Conservation (phyloP, 2,329 filamentous ascomycete genomes). For the Ophiostoma quercus region DNA sequence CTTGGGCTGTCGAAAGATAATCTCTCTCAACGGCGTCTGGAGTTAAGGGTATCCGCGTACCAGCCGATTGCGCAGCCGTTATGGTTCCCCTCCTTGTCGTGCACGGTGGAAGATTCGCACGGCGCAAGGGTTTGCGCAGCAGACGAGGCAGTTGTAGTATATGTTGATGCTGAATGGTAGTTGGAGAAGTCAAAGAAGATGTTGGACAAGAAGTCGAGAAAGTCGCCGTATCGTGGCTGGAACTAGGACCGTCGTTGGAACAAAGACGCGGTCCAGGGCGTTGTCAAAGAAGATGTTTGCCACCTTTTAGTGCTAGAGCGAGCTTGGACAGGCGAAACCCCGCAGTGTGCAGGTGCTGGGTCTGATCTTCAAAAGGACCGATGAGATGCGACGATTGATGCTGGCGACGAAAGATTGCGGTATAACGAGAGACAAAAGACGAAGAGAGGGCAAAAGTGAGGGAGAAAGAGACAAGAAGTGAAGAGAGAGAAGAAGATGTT, state of each 20-base stretch:
- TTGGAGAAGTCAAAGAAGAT: neutral
- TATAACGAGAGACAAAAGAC: neutral
- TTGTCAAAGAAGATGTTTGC: slow-evolving; percentile 2
- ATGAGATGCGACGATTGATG: neutral
- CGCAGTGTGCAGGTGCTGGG: neutral
- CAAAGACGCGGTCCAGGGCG: neutral
- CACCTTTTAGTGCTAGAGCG: neutral
- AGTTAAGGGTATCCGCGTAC: neutral
- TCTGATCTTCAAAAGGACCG: neutral
- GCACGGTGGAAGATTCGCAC: neutral
- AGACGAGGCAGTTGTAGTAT: neutral
- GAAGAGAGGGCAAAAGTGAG: neutral
- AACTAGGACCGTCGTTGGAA: neutral
- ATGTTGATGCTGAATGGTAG: neutral
- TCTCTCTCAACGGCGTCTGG: neutral
- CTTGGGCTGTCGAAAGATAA: neutral
- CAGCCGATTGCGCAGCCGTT: neutral
- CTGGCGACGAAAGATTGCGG: neutral
- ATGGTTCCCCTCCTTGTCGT: neutral
- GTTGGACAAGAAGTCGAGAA: neutral
- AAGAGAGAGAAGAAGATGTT: neutral
- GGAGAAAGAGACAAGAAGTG: neutral
- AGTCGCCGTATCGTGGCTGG: neutral
- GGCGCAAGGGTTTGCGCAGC: neutral
- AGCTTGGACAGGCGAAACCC: slow-evolving; percentile 10